phyloP scores from a whole-genome alignment of 2,329 filamentous ascomycete genomes.

The Colletotrichum nymphaeae region DNA sequence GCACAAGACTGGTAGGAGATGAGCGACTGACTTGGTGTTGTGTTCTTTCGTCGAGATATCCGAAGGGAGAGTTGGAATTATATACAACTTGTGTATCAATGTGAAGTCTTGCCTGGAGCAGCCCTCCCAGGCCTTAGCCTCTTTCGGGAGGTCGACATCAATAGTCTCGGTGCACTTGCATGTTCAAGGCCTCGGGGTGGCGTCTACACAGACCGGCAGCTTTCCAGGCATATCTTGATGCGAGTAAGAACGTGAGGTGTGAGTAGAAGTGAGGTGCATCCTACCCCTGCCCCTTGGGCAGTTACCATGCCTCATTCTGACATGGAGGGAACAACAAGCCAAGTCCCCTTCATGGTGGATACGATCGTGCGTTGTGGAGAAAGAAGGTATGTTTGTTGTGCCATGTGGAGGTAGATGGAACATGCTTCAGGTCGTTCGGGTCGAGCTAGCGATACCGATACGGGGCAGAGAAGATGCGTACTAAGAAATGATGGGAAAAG shows the following conservation, averaged over 20 bases:
- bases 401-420: conserved; percentile 9
- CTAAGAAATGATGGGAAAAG: background rate
- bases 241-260: conserved; percentile 25
- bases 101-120: background rate
- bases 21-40: conserved; percentile 27
- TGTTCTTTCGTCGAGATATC: background rate
- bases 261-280: conserved; percentile 22
- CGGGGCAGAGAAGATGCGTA: background rate
- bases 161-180: conserved; percentile 31
- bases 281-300: conserved; percentile 14
- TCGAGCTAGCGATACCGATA: background rate
- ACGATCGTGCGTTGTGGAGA: conserved; percentile 12
- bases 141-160: conserved; percentile 12
- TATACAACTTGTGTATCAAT: conserved; percentile 27
- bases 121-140: background rate
- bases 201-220: conserved; percentile 5
- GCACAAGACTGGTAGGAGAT: conserved; percentile 7
- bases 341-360: background rate
- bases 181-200: conserved; percentile 11
- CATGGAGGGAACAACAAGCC: conserved; percentile 33
- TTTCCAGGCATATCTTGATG: conserved; percentile 12
- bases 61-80: conserved; percentile 12
- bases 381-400: conserved; percentile 9
- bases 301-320: conserved; percentile 17
- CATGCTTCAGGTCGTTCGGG: conserved; percentile 9